A percentile compares a stretch with the other conserved stretches of the same genome.
Evolutionary conservation across 768 basidiomycete species (phyloP).

Genomic region (Xerocomellus chrysenteron): DNA sequence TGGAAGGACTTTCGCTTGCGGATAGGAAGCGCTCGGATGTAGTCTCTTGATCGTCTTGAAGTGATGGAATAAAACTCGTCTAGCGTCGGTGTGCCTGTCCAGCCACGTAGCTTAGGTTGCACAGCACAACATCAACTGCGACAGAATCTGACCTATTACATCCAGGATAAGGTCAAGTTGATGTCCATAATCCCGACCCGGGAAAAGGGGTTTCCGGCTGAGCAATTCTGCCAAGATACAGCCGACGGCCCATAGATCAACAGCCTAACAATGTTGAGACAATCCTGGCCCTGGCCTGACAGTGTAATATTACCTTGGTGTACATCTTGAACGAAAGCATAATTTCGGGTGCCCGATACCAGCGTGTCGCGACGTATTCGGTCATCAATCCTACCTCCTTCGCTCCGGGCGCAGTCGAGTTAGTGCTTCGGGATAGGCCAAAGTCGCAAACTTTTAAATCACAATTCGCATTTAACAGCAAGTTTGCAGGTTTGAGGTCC

Average conservation of each 20-base stretch:
- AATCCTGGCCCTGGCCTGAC: constrained; percentile 6
- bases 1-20: constrained; percentile 71
- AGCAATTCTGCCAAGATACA: constrained; percentile 83
- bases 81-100: constrained; percentile 71
- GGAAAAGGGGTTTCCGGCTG: constrained; percentile 80
- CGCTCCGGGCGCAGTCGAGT: constrained; percentile 48
- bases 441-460: constrained; percentile 91
- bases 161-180: constrained; percentile 88
- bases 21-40: constrained; percentile 84
- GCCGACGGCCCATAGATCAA: constrained; percentile 74
- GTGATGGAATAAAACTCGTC: constrained; percentile 93
- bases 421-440: constrained; percentile 71
- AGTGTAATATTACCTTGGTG: constrained; percentile 50
- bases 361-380: constrained; percentile 87
- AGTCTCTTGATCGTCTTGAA: constrained; percentile 79
- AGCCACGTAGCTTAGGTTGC: constrained; percentile 15
- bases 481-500: constrained; percentile 84
- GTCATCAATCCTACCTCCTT: constrained; percentile 73
- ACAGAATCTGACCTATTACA: constrained; percentile 57
- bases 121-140: constrained; percentile 15
- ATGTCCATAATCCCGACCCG: constrained; percentile 83
- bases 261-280: constrained; percentile 40
- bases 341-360: constrained; percentile 93
- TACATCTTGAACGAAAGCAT: constrained; percentile 95
- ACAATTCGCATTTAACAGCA: constrained; percentile 86